These are phyloP conservation scores for Neonectria coccinea DNA, from an alignment of 2,329 filamentous ascomycete genomes.

Conservation along the genomic window DNA sequence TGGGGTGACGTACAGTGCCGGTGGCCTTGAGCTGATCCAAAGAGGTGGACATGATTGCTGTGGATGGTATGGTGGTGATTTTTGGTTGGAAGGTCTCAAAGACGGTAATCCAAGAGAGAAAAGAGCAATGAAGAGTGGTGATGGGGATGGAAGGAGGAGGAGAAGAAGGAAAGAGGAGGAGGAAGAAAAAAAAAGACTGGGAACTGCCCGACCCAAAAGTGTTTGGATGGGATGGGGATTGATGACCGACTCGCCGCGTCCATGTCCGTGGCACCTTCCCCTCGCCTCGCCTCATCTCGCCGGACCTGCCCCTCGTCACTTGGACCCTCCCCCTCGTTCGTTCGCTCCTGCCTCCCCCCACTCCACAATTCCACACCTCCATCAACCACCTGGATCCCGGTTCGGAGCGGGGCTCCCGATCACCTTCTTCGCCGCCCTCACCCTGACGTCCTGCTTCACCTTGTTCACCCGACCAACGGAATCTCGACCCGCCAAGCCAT, in stretches of 20 bases:
- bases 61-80: conserved; percentile 28
- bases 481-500: conserved; percentile 11
- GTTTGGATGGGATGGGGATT: conserved; percentile 29
- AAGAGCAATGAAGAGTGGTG: conserved; percentile 19
- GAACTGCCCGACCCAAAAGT: conserved; percentile 39
- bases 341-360: conserved; percentile 33
- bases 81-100: conserved; percentile 27
- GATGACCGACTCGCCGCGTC: conserved; percentile 32
- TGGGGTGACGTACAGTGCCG: conserved; percentile 83
- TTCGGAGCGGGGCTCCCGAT: conserved; percentile 36
- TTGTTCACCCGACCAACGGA: conserved; percentile 20
- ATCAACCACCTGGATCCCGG: conserved; percentile 24
- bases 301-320: conserved; percentile 31
- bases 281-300: conserved; percentile 26
- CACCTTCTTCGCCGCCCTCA: conserved; percentile 33
- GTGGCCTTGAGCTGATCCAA: conserved; percentile 97
- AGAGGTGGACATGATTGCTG: conserved; percentile 78
- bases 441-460: conserved; percentile 12
- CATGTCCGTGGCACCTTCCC: conserved; percentile 13
- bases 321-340: conserved; percentile 38
- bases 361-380: conserved; percentile 25
- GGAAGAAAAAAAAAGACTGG: conserved; percentile 39
- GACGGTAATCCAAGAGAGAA: conserved; percentile 20
- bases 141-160: conserved; percentile 20
- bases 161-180: conserved; percentile 26